phyloP scores from a whole-genome alignment of 2,329 filamentous ascomycete genomes.

The Blumeria hordei region DNA sequence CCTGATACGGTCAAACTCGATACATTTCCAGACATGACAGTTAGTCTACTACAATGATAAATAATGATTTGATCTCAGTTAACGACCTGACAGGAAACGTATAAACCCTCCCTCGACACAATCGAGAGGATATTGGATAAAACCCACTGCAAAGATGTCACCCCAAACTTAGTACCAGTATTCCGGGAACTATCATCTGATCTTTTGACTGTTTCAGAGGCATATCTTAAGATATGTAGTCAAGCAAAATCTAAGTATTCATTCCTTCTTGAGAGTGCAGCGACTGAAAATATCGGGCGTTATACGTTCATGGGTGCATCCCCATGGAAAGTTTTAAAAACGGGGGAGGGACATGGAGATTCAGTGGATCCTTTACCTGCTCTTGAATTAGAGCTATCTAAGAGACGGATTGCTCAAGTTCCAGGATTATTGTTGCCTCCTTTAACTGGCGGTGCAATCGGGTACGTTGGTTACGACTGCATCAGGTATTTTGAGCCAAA shows the following conservation, averaged over 20 bases:
- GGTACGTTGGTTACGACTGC: constrained; percentile 94
- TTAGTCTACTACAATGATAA: too few relatives aligned
- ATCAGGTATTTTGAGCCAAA: constrained; percentile 95
- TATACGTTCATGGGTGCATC: constrained; percentile 89
- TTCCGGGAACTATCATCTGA: constrained; percentile 75
- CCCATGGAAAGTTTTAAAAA: constrained; percentile 57
- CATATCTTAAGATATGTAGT: constrained; percentile 74
- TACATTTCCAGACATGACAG: too few relatives aligned
- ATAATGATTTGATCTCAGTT: too few relatives aligned
- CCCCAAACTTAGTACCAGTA: constrained; percentile 56
- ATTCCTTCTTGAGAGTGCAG: constrained; percentile 88
- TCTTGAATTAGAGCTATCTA: constrained; percentile 57
- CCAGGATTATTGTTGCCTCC: constrained; percentile 65
- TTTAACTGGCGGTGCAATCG: constrained; percentile 76
- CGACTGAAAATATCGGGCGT: constrained; percentile 75
- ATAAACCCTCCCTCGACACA: constrained; percentile 36
- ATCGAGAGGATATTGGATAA: constrained; percentile 29
- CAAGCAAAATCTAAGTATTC: constrained; percentile 49
- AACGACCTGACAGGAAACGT: constrained; percentile 17
- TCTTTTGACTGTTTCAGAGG: constrained; percentile 79
- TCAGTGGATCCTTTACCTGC: constrained; percentile 63
- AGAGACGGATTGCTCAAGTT: constrained; percentile 58
- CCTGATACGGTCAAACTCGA: too few relatives aligned
- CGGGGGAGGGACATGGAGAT: constrained; percentile 67
- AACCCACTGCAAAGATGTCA: constrained; percentile 24